Evolutionary conservation across 176 grass and related monocot species (phyloP).

Genomic region (Rhipidocladum racemiflorum): DNA sequence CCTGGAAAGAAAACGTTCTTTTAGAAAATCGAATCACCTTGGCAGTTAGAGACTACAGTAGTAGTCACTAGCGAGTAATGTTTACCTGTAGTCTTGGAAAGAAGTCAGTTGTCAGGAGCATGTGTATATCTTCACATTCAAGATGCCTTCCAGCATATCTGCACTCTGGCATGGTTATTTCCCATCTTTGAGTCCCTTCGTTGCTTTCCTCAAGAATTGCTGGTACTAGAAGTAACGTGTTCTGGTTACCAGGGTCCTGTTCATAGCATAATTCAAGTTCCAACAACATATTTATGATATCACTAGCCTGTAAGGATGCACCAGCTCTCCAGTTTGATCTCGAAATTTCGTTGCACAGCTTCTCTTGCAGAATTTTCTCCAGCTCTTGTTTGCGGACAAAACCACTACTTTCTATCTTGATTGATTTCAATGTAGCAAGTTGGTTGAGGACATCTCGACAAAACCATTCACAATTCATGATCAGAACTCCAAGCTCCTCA

Average conservation of each 20-base stretch:
- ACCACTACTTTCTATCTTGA: slow-evolving; percentile 53
- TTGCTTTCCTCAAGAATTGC: slow-evolving; percentile 65
- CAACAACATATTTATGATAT: slow-evolving; percentile 78
- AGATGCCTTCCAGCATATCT: slow-evolving; percentile 72
- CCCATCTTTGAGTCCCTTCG: slow-evolving; percentile 52
- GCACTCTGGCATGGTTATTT: slow-evolving; percentile 41
- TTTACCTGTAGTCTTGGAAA: slow-evolving; percentile 85
- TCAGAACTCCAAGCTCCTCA: slow-evolving; percentile 66
- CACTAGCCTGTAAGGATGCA: slow-evolving; percentile 54
- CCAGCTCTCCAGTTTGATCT: slow-evolving; percentile 46
- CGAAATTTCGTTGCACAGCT: slow-evolving; percentile 38
- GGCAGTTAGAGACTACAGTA: not conserved
- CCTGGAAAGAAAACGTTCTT: slow-evolving; percentile 38
- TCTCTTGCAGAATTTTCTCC: slow-evolving; percentile 62
- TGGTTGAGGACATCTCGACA: slow-evolving; percentile 56
- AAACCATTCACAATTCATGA: slow-evolving; percentile 81
- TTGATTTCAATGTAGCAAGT: slow-evolving; percentile 50
- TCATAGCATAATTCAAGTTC: slow-evolving; percentile 83
- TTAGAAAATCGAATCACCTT: not conserved
- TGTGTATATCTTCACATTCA: slow-evolving; percentile 65
- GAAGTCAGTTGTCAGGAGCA: slow-evolving; percentile 74
- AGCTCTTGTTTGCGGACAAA: slow-evolving; percentile 69
- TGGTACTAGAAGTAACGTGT: slow-evolving; percentile 67
- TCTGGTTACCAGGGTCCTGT: slow-evolving; percentile 72
- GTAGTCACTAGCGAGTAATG: not conserved